Conservation (phyloP, 352 stramenopile species). For the Pythium oligandrum region DNA sequence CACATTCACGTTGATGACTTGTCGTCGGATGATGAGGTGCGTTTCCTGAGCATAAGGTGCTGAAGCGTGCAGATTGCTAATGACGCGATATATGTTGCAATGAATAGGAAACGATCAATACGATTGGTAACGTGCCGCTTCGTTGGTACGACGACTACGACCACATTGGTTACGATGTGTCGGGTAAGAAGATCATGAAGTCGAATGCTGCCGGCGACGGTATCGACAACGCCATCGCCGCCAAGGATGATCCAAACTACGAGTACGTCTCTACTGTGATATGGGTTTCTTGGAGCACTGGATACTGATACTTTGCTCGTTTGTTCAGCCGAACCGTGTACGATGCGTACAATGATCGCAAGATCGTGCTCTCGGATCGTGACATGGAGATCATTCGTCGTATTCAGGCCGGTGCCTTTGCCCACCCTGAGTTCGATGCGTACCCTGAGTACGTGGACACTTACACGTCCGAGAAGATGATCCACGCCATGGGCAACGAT, state of each 20-base stretch:
- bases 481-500: slow-evolving; percentile 86
- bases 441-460: slow-evolving; percentile 89
- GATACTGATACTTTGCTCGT: too few relatives aligned
- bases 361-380: slow-evolving; percentile 94
- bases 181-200: slow-evolving; percentile 96
- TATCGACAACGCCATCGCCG: slow-evolving; percentile 86
- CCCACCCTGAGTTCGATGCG: slow-evolving; percentile 90
- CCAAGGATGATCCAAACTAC: slow-evolving; percentile 92
- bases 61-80: neutral
- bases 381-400: slow-evolving; percentile 98
- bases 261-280: slow-evolving; percentile 43
- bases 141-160: slow-evolving; percentile 99
- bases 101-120: slow-evolving; percentile 90
- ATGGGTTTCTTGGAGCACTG: too few relatives aligned
- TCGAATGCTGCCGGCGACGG: slow-evolving; percentile 80
- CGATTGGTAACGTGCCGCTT: slow-evolving; percentile 97
- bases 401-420: slow-evolving; percentile 92
- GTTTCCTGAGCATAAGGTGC: neutral
- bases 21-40: slow-evolving; percentile 96
- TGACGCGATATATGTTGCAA: slow-evolving; percentile 2
- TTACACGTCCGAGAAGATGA: slow-evolving; percentile 85
- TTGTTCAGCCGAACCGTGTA: slow-evolving; percentile 91
- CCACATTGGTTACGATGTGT: slow-evolving; percentile 98
- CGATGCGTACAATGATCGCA: slow-evolving; percentile 98
- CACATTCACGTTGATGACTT: slow-evolving; percentile 97